Percentiles rank a stretch among this genome's conserved stretches.
These are phyloP conservation scores for Coemansia sp. DNA, from an alignment of 192 early-diverging fungal species.

Conservation along the genomic window DNA sequence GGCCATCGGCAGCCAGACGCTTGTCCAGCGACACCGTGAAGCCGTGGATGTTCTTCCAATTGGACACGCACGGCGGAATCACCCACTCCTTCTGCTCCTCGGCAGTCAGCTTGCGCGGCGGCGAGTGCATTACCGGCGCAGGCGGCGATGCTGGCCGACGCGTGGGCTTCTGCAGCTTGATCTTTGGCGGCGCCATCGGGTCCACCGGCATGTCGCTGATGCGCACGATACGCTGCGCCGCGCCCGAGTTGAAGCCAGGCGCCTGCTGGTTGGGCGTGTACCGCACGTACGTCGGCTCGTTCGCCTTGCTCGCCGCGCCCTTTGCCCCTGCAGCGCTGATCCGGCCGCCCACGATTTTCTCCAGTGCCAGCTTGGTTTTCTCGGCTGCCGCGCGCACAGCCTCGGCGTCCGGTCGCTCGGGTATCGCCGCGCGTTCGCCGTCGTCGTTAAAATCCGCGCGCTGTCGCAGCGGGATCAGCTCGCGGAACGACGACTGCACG, in stretches of 20 bases:
- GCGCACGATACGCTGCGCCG: slow-evolving; percentile 83
- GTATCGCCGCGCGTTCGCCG: slow-evolving; percentile 60
- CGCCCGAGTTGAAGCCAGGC: slow-evolving; percentile 67
- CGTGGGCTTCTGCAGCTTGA: slow-evolving; percentile 90
- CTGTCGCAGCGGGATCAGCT: slow-evolving; percentile 69
- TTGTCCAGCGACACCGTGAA: slow-evolving; percentile 99
- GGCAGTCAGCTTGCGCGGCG: slow-evolving; percentile 92
- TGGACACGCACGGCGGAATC: slow-evolving; percentile 97
- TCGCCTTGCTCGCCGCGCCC: slow-evolving; percentile 50
- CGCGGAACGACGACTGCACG: slow-evolving; percentile 83
- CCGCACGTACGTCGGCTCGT: slow-evolving; percentile 79
- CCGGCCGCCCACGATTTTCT: slow-evolving; percentile 80
- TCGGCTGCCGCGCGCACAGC: slow-evolving; percentile 78
- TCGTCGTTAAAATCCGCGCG: slow-evolving; percentile 60
- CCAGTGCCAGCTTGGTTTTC: slow-evolving; percentile 83
- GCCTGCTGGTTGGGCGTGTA: slow-evolving; percentile 84
- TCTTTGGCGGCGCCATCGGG: slow-evolving; percentile 93
- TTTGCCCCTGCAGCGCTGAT: slow-evolving; percentile 65
- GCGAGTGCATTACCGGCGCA: slow-evolving; percentile 97
- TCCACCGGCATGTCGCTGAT: slow-evolving; percentile 95
- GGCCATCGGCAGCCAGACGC: slow-evolving; percentile 93
- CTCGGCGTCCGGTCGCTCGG: slow-evolving; percentile 76
- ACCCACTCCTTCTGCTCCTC: slow-evolving; percentile 97
- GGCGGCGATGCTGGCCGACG: slow-evolving; percentile 84
- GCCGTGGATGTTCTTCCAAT: slow-evolving; percentile 99